Conservation (phyloP, 179 eudicot genomes). For the Patellifolia procumbens region DNA sequence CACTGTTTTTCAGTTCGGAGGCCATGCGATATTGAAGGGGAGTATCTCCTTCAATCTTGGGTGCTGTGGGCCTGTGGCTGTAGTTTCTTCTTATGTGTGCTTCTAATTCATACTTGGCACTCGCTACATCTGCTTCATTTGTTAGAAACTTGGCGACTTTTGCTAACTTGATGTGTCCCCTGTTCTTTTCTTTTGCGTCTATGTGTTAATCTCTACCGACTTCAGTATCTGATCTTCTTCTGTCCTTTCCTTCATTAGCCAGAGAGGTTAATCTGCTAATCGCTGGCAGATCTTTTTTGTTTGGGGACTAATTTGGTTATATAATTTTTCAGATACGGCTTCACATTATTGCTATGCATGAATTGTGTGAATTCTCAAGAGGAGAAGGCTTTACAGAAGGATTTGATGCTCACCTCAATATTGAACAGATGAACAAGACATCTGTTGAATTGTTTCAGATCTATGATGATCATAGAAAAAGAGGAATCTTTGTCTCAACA, state of each 20-base stretch:
- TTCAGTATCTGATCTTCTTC: neutral
- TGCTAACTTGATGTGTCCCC: constrained; percentile 11
- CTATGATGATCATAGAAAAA: constrained; percentile 96
- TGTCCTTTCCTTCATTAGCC: constrained; percentile 2
- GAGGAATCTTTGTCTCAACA: constrained; percentile 67
- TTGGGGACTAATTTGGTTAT: constrained; percentile 17
- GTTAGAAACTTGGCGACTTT: neutral
- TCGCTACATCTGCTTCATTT: neutral
- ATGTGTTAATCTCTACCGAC: constrained; percentile 11
- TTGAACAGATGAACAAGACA: constrained; percentile 99
- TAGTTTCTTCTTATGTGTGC: constrained; percentile 3
- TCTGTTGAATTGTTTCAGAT: constrained; percentile 94
- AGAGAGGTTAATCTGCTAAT: constrained; percentile 1
- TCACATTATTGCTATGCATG: constrained; percentile 96
- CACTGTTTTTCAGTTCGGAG: neutral
- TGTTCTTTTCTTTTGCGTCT: neutral
- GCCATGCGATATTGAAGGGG: neutral
- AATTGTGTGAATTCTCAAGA: constrained; percentile 88
- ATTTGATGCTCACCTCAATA: constrained; percentile 97
- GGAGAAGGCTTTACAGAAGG: constrained; percentile 99
- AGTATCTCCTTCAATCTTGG: constrained; percentile 1
- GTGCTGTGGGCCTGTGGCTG: constrained; percentile 14
- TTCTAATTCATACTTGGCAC: neutral
- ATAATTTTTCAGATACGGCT: constrained; percentile 79
- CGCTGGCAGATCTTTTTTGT: neutral